Percentiles rank a stretch among this genome's conserved stretches.
Evolutionary conservation across 2,329 filamentous ascomycete species (phyloP).

Genomic region (Plenodomus biglobosus): DNA sequence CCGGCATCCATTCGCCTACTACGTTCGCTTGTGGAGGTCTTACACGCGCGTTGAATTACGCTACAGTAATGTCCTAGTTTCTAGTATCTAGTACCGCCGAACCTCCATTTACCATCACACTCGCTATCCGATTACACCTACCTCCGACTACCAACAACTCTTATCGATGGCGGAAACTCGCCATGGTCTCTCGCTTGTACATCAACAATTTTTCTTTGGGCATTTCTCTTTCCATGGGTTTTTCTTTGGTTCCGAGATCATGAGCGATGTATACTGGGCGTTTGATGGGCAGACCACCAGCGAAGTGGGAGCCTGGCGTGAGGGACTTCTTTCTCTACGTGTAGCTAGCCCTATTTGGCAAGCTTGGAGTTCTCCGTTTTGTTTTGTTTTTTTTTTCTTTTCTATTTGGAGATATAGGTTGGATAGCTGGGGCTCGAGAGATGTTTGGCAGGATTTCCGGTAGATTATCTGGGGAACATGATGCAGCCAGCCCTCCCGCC

Average conservation of each 20-base stretch:
- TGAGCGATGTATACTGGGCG: slow-evolving; percentile 9
- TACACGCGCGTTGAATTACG: slow-evolving; percentile 27
- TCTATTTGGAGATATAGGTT: background rate
- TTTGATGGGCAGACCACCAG: background rate
- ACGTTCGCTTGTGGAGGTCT: slow-evolving; percentile 22
- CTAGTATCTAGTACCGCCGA: slow-evolving; percentile 30
- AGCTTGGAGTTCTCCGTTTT: slow-evolving; percentile 1
- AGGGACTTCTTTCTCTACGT: background rate
- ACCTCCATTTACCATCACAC: slow-evolving; percentile 20
- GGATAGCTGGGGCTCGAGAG: no score
- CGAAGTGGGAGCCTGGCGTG: background rate
- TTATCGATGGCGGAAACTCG: background rate
- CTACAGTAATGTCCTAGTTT: slow-evolving; percentile 37
- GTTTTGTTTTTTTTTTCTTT: background rate
- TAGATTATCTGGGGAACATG: no score
- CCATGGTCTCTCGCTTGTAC: slow-evolving; percentile 16
- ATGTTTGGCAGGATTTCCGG: no score
- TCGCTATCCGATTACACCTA: slow-evolving; percentile 6
- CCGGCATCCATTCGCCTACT: slow-evolving; percentile 6
- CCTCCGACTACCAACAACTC: background rate
- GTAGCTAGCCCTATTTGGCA: background rate
- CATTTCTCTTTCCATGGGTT: background rate
- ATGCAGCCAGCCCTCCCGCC: no score
- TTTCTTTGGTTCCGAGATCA: slow-evolving; percentile 14
- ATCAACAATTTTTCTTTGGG: slow-evolving; percentile 10